A percentile compares a stretch with the other conserved stretches of the same genome.
These are phyloP conservation scores for Litchi chinensis DNA, from an alignment of 345 rosid species.

Conservation along the genomic window DNA sequence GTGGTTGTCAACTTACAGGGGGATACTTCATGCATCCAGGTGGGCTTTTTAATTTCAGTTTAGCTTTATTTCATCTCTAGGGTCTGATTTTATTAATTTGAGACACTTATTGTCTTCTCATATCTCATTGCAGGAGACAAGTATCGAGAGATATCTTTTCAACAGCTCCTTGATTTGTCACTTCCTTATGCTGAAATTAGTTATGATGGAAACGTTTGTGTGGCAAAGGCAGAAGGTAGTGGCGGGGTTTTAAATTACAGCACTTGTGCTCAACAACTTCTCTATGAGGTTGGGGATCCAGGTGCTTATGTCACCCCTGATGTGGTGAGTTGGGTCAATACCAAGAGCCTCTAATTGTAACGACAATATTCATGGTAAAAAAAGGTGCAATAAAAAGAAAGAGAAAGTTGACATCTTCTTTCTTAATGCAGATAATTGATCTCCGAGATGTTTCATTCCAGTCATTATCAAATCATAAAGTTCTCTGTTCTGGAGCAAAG, in stretches of 20 bases:
- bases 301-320: constrained; percentile 89
- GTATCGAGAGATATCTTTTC: constrained; percentile 57
- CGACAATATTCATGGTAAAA: not conserved
- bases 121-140: constrained; percentile 59
- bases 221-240: constrained; percentile 73
- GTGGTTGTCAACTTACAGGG: constrained; percentile 98
- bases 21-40: constrained; percentile 99
- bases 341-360: constrained; percentile 11
- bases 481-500: constrained; percentile 77
- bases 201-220: constrained; percentile 56
- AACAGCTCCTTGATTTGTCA: constrained; percentile 66
- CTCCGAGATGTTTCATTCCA: constrained; percentile 66
- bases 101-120: constrained; percentile 11
- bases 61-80: not conserved
- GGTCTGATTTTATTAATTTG: not conserved
- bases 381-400: not conserved
- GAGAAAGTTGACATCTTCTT: constrained; percentile 17
- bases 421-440: constrained; percentile 66
- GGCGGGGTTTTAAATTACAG: constrained; percentile 73
- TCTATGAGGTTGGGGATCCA: constrained; percentile 90
- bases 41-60: constrained; percentile 32
- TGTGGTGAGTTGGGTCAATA: constrained; percentile 56
- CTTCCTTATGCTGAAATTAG: constrained; percentile 87
- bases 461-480: constrained; percentile 56
- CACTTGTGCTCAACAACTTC: constrained; percentile 89